Conservation (phyloP, 305 asterid genomes). For the Fraxinus sp. region DNA sequence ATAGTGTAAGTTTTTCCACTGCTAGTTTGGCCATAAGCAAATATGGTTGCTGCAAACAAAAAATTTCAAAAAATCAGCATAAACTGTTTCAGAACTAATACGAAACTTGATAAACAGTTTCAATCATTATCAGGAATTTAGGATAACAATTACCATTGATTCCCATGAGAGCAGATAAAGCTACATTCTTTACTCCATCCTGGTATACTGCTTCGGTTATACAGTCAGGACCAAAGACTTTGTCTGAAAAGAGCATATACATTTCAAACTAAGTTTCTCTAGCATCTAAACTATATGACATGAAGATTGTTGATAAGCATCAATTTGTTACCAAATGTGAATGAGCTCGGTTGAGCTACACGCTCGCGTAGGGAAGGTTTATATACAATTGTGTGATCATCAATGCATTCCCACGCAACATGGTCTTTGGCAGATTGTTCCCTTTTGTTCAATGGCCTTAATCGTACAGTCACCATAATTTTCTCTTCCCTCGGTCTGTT, state of each 20-base stretch:
- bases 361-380: conserved; percentile 63
- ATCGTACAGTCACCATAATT: conserved; percentile 81
- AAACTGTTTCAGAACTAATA: conserved; percentile 7
- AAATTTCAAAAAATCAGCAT: conserved; percentile 2
- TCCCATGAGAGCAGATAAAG: conserved; percentile 93
- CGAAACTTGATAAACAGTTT: neutral
- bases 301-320: neutral
- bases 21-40: conserved; percentile 98
- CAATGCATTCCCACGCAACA: conserved; percentile 81
- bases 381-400: conserved; percentile 69
- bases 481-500: conserved; percentile 72
- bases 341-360: conserved; percentile 48
- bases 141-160: conserved; percentile 64
- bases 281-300: neutral
- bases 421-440: conserved; percentile 75
- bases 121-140: neutral
- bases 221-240: conserved; percentile 77
- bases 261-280: conserved; percentile 13
- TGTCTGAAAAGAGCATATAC: conserved; percentile 48
- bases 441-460: conserved; percentile 88
- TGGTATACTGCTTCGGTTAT: conserved; percentile 76
- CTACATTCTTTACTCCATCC: conserved; percentile 91
- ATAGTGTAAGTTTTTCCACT: conserved; percentile 93
- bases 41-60: conserved; percentile 74
- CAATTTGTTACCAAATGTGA: conserved; percentile 63